A percentile compares a stretch with the other conserved stretches of the same genome.
Evolutionary conservation across 768 basidiomycete species (phyloP).

Genomic region (Boletus barrowsii): DNA sequence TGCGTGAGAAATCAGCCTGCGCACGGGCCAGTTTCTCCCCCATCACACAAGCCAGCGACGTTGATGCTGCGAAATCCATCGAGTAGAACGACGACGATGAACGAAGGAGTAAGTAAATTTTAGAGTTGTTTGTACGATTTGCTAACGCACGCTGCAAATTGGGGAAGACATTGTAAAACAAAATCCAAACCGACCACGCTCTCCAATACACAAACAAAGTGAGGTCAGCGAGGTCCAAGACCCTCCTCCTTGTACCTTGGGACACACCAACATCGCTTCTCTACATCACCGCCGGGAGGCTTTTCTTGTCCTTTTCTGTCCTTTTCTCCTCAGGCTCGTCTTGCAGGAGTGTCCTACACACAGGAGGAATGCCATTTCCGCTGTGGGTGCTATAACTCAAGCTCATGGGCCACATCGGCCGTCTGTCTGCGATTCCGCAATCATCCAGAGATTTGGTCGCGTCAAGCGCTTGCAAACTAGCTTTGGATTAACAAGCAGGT

Average conservation of each 20-base stretch:
- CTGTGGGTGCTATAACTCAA: background rate
- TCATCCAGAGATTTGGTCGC: background rate
- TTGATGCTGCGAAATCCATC: constrained; percentile 16
- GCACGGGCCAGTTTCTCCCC: constrained; percentile 53
- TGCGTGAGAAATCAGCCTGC: constrained; percentile 40
- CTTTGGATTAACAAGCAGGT: background rate
- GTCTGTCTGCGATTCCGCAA: background rate
- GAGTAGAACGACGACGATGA: constrained; percentile 30
- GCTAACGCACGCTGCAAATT: constrained; percentile 71
- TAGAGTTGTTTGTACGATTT: constrained; percentile 47
- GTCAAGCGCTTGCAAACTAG: background rate
- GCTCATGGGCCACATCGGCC: background rate
- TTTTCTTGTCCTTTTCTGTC: background rate
- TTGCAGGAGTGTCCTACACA: background rate
- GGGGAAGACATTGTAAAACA: constrained; percentile 76
- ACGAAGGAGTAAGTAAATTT: constrained; percentile 32
- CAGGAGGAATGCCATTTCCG: background rate
- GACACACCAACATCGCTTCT: background rate
- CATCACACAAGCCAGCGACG: constrained; percentile 25
- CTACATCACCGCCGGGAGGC: background rate
- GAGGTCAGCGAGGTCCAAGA: background rate
- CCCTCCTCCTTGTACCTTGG: background rate
- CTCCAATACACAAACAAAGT: constrained; percentile 41
- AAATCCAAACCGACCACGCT: constrained; percentile 45
- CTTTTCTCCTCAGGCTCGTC: background rate